A percentile compares a stretch with the other conserved stretches of the same genome.
Evolutionary conservation across 139 green algal species (phyloP).

Genomic region (Chlorella sp.): DNA sequence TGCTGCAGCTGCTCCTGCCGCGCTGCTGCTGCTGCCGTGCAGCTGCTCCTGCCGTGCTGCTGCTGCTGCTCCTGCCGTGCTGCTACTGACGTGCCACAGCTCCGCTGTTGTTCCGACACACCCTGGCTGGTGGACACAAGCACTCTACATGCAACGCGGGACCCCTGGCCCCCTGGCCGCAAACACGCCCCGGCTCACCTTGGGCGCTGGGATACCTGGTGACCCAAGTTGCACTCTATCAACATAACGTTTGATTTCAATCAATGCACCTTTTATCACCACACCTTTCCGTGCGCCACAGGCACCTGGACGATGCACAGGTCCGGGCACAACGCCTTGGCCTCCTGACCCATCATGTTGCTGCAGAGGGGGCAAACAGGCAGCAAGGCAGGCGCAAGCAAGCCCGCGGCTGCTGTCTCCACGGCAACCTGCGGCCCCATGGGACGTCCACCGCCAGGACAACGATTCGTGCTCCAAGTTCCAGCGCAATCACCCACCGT

Average conservation of each 20-base stretch:
- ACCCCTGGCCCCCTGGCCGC: too few species aligned
- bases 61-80: slow-evolving; percentile 6
- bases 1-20: background rate
- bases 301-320: slow-evolving; percentile 54
- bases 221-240: background rate
- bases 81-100: too few species aligned
- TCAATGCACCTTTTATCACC: background rate
- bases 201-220: too few species aligned
- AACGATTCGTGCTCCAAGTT: too few species aligned
- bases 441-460: too few species aligned
- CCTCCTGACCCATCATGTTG: slow-evolving; percentile 62
- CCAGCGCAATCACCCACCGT: slow-evolving; percentile 33
- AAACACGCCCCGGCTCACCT: too few species aligned
- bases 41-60: slow-evolving; percentile 29
- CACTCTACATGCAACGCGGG: too few species aligned
- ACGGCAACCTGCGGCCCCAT: too few species aligned
- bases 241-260: background rate
- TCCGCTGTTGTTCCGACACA: too few species aligned
- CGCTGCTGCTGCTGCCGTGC: slow-evolving; percentile 27
- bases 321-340: slow-evolving; percentile 54
- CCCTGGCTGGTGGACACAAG: too few species aligned
- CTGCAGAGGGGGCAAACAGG: slow-evolving; percentile 28
- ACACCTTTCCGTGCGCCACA: slow-evolving; percentile 8
- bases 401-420: too few species aligned
- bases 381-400: too few species aligned